phyloP scores from a whole-genome alignment of 176 grass and related monocot genomes.

The Poa pratensis region DNA sequence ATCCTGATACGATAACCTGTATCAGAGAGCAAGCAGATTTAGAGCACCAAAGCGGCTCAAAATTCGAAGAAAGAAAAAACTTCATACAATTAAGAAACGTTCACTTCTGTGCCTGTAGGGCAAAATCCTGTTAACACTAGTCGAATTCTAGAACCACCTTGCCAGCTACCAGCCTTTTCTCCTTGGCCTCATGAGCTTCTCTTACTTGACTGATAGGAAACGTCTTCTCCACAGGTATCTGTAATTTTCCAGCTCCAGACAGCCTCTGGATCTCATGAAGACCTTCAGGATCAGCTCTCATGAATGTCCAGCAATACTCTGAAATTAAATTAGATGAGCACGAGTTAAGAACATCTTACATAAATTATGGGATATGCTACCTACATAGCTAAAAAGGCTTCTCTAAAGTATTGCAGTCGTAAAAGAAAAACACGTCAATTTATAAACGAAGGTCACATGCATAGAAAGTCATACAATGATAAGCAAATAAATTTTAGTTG shows the following conservation, averaged over 20 bases:
- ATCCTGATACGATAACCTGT: slow-evolving; percentile 26
- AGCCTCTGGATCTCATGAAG: slow-evolving; percentile 80
- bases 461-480: neutral
- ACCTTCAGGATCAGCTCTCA: slow-evolving; percentile 92
- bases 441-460: neutral
- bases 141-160: slow-evolving; percentile 90
- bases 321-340: slow-evolving; percentile 41
- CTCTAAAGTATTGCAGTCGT: slow-evolving; percentile 16
- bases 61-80: slow-evolving; percentile 4
- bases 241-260: slow-evolving; percentile 69
- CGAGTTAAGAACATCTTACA: slow-evolving; percentile 22
- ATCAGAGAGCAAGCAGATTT: slow-evolving; percentile 21
- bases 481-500: neutral
- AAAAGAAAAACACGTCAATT: neutral
- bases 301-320: slow-evolving; percentile 99
- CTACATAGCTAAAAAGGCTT: neutral
- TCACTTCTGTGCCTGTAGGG: neutral
- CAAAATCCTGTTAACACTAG: slow-evolving; percentile 43
- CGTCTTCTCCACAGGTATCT: slow-evolving; percentile 89
- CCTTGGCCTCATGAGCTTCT: slow-evolving; percentile 90
- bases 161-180: slow-evolving; percentile 75
- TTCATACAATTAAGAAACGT: slow-evolving; percentile 52
- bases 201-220: slow-evolving; percentile 72
- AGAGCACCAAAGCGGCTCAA: slow-evolving; percentile 21
- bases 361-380: neutral